Evolutionary conservation across 2,329 filamentous ascomycete species (phyloP).

Genomic region (Penicillium decumbens): DNA sequence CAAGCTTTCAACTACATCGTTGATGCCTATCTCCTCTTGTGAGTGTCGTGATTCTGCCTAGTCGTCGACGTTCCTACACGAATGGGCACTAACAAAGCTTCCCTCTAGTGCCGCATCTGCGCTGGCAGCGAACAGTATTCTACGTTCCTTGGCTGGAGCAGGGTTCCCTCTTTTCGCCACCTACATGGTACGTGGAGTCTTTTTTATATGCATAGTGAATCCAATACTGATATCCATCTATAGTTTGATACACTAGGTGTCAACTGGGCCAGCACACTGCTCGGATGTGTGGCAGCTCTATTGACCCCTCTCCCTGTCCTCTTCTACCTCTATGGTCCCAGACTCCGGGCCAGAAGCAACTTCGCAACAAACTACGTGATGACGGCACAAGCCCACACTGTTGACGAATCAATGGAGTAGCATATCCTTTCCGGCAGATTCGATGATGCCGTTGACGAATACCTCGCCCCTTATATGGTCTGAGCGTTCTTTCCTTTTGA

Average conservation of each 20-base stretch:
- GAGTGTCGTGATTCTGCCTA: slow-evolving; percentile 2
- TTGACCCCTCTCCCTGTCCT: slow-evolving; percentile 32
- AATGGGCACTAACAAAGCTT: neutral
- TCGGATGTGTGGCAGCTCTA: slow-evolving; percentile 29
- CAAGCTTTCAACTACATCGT: slow-evolving; percentile 56
- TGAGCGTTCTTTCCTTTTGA: neutral
- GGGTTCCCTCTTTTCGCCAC: slow-evolving; percentile 36
- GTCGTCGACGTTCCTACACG: no score
- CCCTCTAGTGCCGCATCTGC: slow-evolving; percentile 44
- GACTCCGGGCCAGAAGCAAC: slow-evolving; percentile 32
- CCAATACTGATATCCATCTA: neutral
- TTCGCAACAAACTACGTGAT: slow-evolving; percentile 30
- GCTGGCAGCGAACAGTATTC: slow-evolving; percentile 47
- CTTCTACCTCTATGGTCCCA: slow-evolving; percentile 33
- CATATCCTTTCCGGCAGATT: neutral
- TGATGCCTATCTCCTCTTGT: slow-evolving; percentile 54
- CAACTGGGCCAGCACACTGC: slow-evolving; percentile 31
- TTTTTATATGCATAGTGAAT: neutral
- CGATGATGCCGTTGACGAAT: neutral
- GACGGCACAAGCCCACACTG: slow-evolving; percentile 11
- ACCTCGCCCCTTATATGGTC: neutral
- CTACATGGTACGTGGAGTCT: slow-evolving; percentile 27
- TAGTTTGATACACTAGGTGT: slow-evolving; percentile 42
- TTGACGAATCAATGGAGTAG: slow-evolving; percentile 6
- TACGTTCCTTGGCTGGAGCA: slow-evolving; percentile 39